Conservation (phyloP, 306 rosid species). For the Begonia masoniana region DNA sequence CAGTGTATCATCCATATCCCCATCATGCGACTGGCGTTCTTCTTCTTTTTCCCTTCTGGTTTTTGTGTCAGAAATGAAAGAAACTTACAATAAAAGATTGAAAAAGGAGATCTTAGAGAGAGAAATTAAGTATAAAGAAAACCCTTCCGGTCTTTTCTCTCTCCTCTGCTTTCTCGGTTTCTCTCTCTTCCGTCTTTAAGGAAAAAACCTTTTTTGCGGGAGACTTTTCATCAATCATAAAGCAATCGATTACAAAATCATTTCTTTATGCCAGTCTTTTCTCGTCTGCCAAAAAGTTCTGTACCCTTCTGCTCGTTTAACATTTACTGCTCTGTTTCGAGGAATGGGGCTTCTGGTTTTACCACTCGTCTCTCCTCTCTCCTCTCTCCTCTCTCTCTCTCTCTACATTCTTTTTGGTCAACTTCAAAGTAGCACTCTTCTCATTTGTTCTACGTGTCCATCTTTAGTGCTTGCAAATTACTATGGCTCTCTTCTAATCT, state of each 20-base stretch:
- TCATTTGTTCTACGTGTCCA: slow-evolving; percentile 35
- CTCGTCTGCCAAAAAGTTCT: slow-evolving; percentile 49
- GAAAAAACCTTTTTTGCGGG: not conserved
- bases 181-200: too few species aligned
- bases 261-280: slow-evolving; percentile 58
- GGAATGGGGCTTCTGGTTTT: slow-evolving; percentile 28
- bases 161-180: not conserved
- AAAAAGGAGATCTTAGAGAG: too few species aligned
- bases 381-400: slow-evolving; percentile 12
- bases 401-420: slow-evolving; percentile 25
- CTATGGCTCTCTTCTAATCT: too few species aligned
- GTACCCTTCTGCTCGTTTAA: slow-evolving; percentile 33
- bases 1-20: too few species aligned
- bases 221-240: slow-evolving; percentile 52
- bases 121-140: too few species aligned
- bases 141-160: too few species aligned
- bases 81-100: too few species aligned
- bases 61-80: too few species aligned
- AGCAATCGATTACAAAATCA: slow-evolving; percentile 98
- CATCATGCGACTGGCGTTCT: too few species aligned
- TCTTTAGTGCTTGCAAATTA: not conserved
- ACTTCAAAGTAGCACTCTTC: slow-evolving; percentile 24
- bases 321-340: slow-evolving; percentile 43
- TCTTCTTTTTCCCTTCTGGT: too few species aligned
- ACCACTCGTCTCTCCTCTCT: slow-evolving; percentile 1